Evolutionary conservation across 2,329 filamentous ascomycete species (phyloP).

Genomic region (Allantophomopsis lycopodina): DNA sequence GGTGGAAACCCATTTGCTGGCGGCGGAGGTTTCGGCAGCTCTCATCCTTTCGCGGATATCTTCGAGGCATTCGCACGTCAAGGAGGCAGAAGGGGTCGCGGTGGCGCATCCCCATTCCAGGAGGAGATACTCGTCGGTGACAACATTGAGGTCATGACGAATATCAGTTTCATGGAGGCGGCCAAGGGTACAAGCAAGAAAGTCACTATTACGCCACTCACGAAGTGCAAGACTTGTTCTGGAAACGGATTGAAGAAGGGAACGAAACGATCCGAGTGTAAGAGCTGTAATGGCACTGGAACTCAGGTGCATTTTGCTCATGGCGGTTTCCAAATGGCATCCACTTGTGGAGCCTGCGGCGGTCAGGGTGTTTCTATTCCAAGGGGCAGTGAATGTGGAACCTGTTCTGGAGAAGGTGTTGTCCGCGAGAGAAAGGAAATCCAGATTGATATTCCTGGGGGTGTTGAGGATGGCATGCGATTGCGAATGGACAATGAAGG

Average conservation of each 20-base stretch:
- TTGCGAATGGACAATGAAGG: conserved; percentile 75
- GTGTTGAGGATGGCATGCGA: conserved; percentile 94
- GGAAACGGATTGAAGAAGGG: conserved; percentile 79
- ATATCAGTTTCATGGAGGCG: conserved; percentile 90
- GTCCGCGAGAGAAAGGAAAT: conserved; percentile 73
- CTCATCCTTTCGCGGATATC: conserved; percentile 93
- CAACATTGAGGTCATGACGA: conserved; percentile 88
- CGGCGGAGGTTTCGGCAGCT: conserved; percentile 55
- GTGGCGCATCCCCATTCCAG: conserved; percentile 55
- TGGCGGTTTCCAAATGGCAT: conserved; percentile 91
- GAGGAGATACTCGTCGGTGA: conserved; percentile 81
- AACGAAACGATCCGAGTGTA: conserved; percentile 58
- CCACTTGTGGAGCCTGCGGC: conserved; percentile 70
- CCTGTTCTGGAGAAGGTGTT: conserved; percentile 73
- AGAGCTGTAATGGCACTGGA: conserved; percentile 73
- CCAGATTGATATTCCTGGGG: conserved; percentile 81
- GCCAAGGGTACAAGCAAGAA: conserved; percentile 83
- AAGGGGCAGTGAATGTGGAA: conserved; percentile 64
- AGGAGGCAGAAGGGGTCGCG: conserved; percentile 26
- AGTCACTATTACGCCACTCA: conserved; percentile 73
- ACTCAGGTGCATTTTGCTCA: conserved; percentile 79
- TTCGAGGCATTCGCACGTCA: conserved; percentile 71
- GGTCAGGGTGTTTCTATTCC: conserved; percentile 69
- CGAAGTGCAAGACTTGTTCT: conserved; percentile 67
- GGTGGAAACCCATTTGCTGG: conserved; percentile 44